Conservation (phyloP, 2,329 filamentous ascomycete genomes). For the Lecanosticta acicola region DNA sequence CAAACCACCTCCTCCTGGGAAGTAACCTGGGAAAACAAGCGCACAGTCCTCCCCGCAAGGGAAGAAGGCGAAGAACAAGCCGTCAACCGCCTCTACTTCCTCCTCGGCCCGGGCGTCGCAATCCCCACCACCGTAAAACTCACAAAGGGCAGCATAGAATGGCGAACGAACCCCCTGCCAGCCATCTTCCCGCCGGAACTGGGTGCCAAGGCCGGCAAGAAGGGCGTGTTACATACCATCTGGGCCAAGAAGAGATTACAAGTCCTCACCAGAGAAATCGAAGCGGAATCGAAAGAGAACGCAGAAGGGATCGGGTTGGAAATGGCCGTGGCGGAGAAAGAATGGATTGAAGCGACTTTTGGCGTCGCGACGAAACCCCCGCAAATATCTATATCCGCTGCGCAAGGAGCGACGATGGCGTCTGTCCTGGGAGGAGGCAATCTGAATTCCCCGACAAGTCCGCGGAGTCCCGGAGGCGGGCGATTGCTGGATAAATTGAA, state of each 20-base stretch:
- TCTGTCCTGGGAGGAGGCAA: constrained; percentile 19
- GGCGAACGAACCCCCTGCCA: constrained; percentile 71
- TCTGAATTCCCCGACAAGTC: constrained; percentile 52
- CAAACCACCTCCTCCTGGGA: constrained; percentile 58
- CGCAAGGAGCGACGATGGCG: constrained; percentile 27
- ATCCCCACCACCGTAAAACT: constrained; percentile 70
- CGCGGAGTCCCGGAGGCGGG: constrained; percentile 58
- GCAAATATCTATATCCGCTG: constrained; percentile 34
- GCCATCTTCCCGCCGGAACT: constrained; percentile 79
- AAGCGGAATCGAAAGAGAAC: constrained; percentile 64
- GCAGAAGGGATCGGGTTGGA: constrained; percentile 75
- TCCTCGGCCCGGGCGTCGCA: constrained; percentile 65
- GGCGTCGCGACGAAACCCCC: constrained; percentile 49
- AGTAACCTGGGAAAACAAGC: constrained; percentile 76
- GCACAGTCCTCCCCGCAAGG: constrained; percentile 60
- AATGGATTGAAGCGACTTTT: constrained; percentile 82
- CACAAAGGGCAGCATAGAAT: constrained; percentile 39
- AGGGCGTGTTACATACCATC: constrained; percentile 80
- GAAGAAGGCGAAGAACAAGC: constrained; percentile 38
- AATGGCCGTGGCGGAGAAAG: constrained; percentile 76
- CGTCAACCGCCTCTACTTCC: constrained; percentile 67
- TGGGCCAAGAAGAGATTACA: constrained; percentile 81
- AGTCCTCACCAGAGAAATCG: constrained; percentile 71
- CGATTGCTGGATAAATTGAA: constrained; percentile 73
- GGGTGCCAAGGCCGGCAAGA: constrained; percentile 63